Conservation (phyloP, 305 asterid genomes). For the Lippia alba region DNA sequence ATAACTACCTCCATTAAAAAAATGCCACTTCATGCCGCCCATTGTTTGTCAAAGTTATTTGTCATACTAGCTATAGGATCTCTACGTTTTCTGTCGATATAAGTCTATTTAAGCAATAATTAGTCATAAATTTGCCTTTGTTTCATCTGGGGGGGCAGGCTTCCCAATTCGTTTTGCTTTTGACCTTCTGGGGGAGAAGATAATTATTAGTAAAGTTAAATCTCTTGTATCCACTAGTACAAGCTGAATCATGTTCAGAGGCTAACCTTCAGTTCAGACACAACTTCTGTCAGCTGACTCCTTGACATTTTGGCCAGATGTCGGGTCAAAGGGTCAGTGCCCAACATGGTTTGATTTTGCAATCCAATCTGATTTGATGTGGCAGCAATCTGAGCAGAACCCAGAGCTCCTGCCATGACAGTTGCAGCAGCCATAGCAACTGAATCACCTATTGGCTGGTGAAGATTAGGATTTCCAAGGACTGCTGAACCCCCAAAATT, state of each 20-base stretch:
- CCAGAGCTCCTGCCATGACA: slow-evolving; percentile 87
- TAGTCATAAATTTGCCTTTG: background rate
- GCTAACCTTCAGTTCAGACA: slow-evolving; percentile 77
- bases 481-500: slow-evolving; percentile 68
- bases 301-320: slow-evolving; percentile 84
- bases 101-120: slow-evolving; percentile 21
- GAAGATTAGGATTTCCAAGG: slow-evolving; percentile 54
- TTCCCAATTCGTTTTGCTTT: slow-evolving; percentile 7
- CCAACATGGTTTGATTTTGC: slow-evolving; percentile 48
- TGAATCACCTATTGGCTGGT: slow-evolving; percentile 83
- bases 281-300: slow-evolving; percentile 68
- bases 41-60: too few relatives aligned
- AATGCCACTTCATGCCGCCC: background rate
- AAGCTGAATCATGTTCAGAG: slow-evolving; percentile 27
- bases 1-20: background rate
- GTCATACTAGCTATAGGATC: slow-evolving; percentile 4
- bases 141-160: background rate
- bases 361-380: slow-evolving; percentile 51
- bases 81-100: slow-evolving; percentile 5
- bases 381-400: slow-evolving; percentile 66
- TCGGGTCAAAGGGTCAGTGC: slow-evolving; percentile 76
- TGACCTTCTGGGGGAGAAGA: slow-evolving; percentile 5
- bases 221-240: slow-evolving; percentile 6
- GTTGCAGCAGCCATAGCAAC: slow-evolving; percentile 82
- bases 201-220: slow-evolving; percentile 14